A percentile compares a stretch with the other conserved stretches of the same genome.
Evolutionary conservation across 208 protist species (phyloP).

Genomic region (Trypanosoma rangeli): DNA sequence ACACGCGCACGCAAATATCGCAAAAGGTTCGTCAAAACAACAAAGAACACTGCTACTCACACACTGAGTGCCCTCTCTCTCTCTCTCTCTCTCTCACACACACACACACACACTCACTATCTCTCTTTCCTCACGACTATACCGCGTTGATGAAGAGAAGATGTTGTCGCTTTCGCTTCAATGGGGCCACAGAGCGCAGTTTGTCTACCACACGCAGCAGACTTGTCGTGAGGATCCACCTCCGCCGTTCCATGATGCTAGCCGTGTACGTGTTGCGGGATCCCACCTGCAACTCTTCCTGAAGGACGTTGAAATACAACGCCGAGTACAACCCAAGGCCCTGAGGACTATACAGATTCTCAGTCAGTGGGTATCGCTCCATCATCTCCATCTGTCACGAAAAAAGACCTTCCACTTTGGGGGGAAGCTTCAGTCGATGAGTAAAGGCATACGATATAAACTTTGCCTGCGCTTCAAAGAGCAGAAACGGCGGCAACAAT

Average conservation of each 20-base stretch:
- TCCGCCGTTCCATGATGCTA: conserved; percentile 56
- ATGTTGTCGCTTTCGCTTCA: conserved; percentile 87
- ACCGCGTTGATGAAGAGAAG: conserved; percentile 89
- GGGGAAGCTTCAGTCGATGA: conserved; percentile 52
- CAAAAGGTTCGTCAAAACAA: not conserved
- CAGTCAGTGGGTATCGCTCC: conserved; percentile 33
- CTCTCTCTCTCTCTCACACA: no score
- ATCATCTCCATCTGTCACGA: conserved; percentile 43
- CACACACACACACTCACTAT: no score
- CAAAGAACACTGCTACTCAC: not conserved
- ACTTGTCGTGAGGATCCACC: conserved; percentile 65
- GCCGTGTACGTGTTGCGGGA: conserved; percentile 77
- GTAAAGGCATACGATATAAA: conserved; percentile 84
- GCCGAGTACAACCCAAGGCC: conserved; percentile 76
- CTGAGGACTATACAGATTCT: conserved; percentile 37
- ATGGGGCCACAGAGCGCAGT: conserved; percentile 72
- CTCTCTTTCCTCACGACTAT: no score
- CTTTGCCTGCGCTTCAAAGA: conserved; percentile 85
- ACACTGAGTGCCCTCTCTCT: not conserved
- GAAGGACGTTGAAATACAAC: conserved; percentile 84
- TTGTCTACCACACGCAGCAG: conserved; percentile 75
- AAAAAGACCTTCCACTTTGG: conserved; percentile 25
- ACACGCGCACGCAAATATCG: not conserved
- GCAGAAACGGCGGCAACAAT: conserved; percentile 76
- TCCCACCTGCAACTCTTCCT: conserved; percentile 70